These are phyloP conservation scores for Astraeus odoratus DNA, from an alignment of 768 basidiomycete species.

Conservation along the genomic window DNA sequence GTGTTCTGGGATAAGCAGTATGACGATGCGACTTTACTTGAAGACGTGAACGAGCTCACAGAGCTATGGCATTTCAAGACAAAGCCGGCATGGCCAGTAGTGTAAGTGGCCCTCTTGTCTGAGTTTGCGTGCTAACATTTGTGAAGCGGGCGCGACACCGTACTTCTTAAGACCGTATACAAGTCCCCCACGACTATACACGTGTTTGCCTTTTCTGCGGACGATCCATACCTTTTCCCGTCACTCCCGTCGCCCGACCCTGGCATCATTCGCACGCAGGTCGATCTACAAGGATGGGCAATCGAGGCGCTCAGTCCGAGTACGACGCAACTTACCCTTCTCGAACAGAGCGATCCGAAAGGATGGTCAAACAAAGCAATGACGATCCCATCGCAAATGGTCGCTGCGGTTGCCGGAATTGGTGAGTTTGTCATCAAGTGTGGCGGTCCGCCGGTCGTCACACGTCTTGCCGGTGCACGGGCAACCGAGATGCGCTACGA, in stretches of 20 bases:
- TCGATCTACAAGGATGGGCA: constrained; percentile 98
- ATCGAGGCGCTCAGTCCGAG: constrained; percentile 93
- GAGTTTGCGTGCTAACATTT: constrained; percentile 4
- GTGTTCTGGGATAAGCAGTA: constrained; percentile 85
- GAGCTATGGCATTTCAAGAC: constrained; percentile 93
- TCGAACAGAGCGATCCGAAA: constrained; percentile 96
- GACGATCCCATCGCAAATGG: constrained; percentile 92
- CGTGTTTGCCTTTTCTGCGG: constrained; percentile 90
- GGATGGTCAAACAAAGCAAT: constrained; percentile 90
- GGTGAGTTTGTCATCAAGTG: constrained; percentile 95
- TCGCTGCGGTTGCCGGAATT: constrained; percentile 79
- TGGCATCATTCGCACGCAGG: constrained; percentile 83
- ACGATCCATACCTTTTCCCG: constrained; percentile 83
- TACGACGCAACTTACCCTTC: constrained; percentile 85
- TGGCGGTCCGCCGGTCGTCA: constrained; percentile 91
- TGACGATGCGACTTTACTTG: constrained; percentile 79
- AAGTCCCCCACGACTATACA: constrained; percentile 94
- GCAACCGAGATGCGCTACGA: constrained; percentile 75
- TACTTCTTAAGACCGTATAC: constrained; percentile 92
- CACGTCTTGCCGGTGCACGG: constrained; percentile 73
- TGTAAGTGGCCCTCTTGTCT: constrained; percentile 44
- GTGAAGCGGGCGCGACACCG: constrained; percentile 77
- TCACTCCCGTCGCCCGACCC: constrained; percentile 60
- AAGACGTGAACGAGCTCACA: constrained; percentile 85
- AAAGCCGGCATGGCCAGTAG: constrained; percentile 89